phyloP scores from a whole-genome alignment of 768 basidiomycete species.

The Hysterangium stoloniferum region DNA sequence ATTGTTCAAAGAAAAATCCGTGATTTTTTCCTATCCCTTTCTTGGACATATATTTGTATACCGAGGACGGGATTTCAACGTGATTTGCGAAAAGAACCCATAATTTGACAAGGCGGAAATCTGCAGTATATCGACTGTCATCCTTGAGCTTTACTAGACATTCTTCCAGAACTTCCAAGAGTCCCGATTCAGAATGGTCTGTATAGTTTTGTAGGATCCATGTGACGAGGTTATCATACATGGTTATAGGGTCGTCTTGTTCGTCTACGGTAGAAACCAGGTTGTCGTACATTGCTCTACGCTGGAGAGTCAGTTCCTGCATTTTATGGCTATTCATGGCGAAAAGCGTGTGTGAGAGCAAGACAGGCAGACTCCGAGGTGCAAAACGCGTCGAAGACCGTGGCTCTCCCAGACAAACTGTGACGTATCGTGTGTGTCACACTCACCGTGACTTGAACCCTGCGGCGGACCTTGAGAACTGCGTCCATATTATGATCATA shows the following conservation, averaged over 20 bases:
- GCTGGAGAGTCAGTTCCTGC: conserved; percentile 24
- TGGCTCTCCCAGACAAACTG: too few species aligned
- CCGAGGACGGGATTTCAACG: conserved; percentile 63
- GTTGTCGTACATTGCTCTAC: conserved; percentile 23
- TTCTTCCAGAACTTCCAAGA: conserved; percentile 76
- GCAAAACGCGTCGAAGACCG: too few species aligned
- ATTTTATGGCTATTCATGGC: conserved; percentile 67
- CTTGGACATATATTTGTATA: conserved; percentile 81
- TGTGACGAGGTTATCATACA: conserved; percentile 80
- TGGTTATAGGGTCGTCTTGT: conserved; percentile 73
- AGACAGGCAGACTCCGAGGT: too few species aligned
- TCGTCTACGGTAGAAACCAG: conserved; percentile 53
- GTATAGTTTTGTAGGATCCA: conserved; percentile 89
- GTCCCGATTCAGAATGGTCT: conserved; percentile 59
- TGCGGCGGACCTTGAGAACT: too few species aligned
- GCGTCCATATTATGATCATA: too few species aligned
- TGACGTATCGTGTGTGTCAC: too few species aligned
- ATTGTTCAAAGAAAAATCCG: conserved; percentile 85
- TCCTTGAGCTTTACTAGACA: conserved; percentile 74
- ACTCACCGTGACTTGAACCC: too few species aligned
- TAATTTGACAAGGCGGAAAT: conserved; percentile 84
- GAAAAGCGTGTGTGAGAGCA: not conserved
- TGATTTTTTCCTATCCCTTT: conserved; percentile 83
- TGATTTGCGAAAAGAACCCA: conserved; percentile 86
- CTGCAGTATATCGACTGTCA: conserved; percentile 72